phyloP scores from a whole-genome alignment of 176 grass and related monocot species.

The Musa acuminata region DNA sequence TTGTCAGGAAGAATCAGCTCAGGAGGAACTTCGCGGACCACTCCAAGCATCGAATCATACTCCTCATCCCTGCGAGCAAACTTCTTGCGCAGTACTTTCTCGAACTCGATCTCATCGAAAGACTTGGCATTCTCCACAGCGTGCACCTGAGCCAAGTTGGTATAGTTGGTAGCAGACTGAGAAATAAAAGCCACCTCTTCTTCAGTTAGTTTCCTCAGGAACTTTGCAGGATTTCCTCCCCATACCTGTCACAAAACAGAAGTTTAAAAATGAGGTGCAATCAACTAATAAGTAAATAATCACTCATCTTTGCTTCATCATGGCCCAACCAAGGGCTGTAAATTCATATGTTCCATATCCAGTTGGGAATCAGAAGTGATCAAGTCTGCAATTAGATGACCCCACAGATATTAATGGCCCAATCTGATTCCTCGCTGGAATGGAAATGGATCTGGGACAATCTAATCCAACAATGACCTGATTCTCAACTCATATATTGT shows the following conservation, averaged over 20 bases:
- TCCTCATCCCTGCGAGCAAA: slow-evolving; percentile 66
- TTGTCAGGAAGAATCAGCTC: slow-evolving; percentile 69
- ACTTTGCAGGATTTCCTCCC: slow-evolving; percentile 93
- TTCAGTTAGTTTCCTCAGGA: slow-evolving; percentile 85
- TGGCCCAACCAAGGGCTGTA: too few species aligned
- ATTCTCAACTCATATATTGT: too few species aligned
- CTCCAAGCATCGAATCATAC: slow-evolving; percentile 77
- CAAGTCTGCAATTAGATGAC: too few species aligned
- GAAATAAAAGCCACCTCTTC: slow-evolving; percentile 67
- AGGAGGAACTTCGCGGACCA: slow-evolving; percentile 60
- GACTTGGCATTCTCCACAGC: slow-evolving; percentile 67
- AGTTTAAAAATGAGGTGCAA: not conserved
- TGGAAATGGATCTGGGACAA: too few species aligned
- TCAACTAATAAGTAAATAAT: too few species aligned
- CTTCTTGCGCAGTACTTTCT: slow-evolving; percentile 82
- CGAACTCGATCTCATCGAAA: slow-evolving; percentile 75
- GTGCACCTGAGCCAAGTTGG: slow-evolving; percentile 77
- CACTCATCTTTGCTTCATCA: too few species aligned
- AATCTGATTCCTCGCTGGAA: too few species aligned
- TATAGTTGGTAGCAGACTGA: slow-evolving; percentile 64
- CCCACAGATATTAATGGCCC: too few species aligned
- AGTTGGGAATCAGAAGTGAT: too few species aligned
- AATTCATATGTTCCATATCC: too few species aligned
- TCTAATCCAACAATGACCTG: too few species aligned
- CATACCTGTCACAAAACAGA: slow-evolving; percentile 41